Evolutionary conservation across 2,329 filamentous ascomycete genomes (phyloP).

Genomic region (Raffaelea arxii): DNA sequence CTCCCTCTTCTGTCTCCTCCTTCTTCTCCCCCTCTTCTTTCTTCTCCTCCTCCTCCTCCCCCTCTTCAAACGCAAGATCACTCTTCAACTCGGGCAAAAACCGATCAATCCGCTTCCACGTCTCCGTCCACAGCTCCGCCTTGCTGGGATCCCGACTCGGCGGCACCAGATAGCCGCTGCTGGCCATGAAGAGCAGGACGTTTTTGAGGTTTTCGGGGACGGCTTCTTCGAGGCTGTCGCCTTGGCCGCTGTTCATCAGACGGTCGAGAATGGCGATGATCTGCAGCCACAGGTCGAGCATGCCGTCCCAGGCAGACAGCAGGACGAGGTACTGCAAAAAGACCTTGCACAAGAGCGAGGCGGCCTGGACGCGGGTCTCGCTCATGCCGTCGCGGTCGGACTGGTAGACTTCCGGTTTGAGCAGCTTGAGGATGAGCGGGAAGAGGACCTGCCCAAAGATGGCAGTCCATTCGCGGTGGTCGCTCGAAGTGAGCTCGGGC

Average conservation of each 20-base stretch:
- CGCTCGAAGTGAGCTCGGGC: constrained; percentile 69
- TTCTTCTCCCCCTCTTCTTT: not conserved
- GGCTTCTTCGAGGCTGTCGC: constrained; percentile 85
- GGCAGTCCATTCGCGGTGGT: constrained; percentile 86
- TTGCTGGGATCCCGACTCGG: constrained; percentile 48
- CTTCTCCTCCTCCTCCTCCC: not conserved
- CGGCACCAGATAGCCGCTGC: constrained; percentile 71
- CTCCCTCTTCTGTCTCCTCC: not conserved
- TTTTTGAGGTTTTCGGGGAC: constrained; percentile 95
- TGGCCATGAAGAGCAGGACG: constrained; percentile 89
- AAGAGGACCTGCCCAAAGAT: constrained; percentile 94
- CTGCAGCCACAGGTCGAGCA: constrained; percentile 84
- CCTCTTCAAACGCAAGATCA: constrained; percentile 42
- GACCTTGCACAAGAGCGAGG: constrained; percentile 86
- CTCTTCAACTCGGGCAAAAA: constrained; percentile 52
- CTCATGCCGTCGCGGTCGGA: constrained; percentile 89
- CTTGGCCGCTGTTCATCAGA: constrained; percentile 90
- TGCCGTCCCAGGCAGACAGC: constrained; percentile 74
- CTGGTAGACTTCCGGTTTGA: constrained; percentile 92
- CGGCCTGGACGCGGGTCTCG: constrained; percentile 85
- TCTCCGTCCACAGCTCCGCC: constrained; percentile 51
- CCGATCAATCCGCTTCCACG: constrained; percentile 55
- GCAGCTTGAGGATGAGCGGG: constrained; percentile 72
- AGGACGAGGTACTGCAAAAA: constrained; percentile 89
- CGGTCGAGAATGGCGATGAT: constrained; percentile 94